These are phyloP conservation scores for Clarireedia homoeocarpa DNA, from an alignment of 2,329 filamentous ascomycete genomes.

Conservation along the genomic window DNA sequence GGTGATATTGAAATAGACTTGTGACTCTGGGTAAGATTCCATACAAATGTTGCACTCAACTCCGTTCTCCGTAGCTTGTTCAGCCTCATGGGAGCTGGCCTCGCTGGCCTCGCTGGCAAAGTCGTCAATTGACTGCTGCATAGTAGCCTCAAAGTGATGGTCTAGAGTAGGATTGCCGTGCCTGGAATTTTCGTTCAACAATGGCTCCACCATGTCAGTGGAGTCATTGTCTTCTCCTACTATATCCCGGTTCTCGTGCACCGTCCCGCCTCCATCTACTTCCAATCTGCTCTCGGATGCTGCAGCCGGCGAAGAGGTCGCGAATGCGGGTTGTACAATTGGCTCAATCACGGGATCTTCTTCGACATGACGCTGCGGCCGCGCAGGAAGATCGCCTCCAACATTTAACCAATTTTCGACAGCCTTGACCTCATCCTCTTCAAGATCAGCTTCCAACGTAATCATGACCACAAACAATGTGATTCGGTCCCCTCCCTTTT, in stretches of 20 bases:
- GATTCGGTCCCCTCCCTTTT: conserved; percentile 6
- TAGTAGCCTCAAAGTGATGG: too few relatives aligned
- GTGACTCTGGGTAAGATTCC: neutral
- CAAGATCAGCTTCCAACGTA: conserved; percentile 11
- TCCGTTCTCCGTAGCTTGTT: neutral
- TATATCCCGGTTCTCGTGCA: too few relatives aligned
- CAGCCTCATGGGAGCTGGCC: neutral
- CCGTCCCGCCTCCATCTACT: too few relatives aligned
- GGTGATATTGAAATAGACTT: neutral
- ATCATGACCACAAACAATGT: conserved; percentile 12
- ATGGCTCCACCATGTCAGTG: too few relatives aligned
- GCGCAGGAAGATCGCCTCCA: conserved; percentile 10
- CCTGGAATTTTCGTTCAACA: too few relatives aligned
- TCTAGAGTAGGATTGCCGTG: too few relatives aligned
- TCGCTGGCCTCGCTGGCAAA: too few relatives aligned
- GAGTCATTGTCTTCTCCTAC: too few relatives aligned
- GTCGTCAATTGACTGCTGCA: too few relatives aligned
- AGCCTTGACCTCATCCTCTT: conserved; percentile 6
- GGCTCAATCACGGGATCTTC: neutral
- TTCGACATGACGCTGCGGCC: neutral
- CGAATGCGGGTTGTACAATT: too few relatives aligned
- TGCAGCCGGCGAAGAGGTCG: too few relatives aligned
- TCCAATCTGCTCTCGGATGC: too few relatives aligned
- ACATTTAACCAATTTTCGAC: conserved; percentile 16
- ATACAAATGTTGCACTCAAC: neutral